These are phyloP conservation scores for Myxozyma neglecta DNA, from an alignment of 805 yeast genomes.

Conservation along the genomic window DNA sequence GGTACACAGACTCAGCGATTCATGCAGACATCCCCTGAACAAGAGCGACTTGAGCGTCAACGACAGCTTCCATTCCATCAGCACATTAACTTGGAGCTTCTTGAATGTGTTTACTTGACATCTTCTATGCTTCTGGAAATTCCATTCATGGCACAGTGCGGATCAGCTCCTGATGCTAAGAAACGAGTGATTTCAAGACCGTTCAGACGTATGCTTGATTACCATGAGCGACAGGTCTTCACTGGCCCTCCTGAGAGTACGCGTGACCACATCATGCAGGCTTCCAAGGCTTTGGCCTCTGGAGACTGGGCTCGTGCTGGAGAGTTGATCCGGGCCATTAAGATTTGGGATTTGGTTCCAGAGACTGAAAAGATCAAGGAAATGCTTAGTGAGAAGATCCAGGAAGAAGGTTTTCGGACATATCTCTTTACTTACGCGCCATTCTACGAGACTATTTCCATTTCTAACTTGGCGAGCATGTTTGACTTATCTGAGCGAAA, in stretches of 20 bases:
- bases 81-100: constrained; percentile 93
- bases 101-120: constrained; percentile 92
- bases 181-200: constrained; percentile 74
- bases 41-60: constrained; percentile 58
- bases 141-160: constrained; percentile 79
- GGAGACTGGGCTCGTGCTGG: constrained; percentile 87
- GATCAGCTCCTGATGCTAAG: constrained; percentile 51
- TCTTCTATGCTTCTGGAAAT: constrained; percentile 85
- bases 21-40: constrained; percentile 47
- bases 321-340: constrained; percentile 69
- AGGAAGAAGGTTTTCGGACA: constrained; percentile 89
- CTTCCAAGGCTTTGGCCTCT: constrained; percentile 80
- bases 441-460: constrained; percentile 71
- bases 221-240: constrained; percentile 90
- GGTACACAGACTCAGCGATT: constrained; percentile 66
- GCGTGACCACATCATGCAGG: constrained; percentile 88
- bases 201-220: constrained; percentile 86
- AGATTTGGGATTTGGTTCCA: constrained; percentile 82
- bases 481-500: constrained; percentile 62
- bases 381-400: constrained; percentile 77
- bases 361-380: constrained; percentile 63
- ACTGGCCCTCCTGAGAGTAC: constrained; percentile 98
- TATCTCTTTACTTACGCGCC: constrained; percentile 81
- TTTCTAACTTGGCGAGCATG: constrained; percentile 59
- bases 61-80: constrained; percentile 94